phyloP scores from a whole-genome alignment of 2,329 filamentous ascomycete species.

The Fusarium sp. region DNA sequence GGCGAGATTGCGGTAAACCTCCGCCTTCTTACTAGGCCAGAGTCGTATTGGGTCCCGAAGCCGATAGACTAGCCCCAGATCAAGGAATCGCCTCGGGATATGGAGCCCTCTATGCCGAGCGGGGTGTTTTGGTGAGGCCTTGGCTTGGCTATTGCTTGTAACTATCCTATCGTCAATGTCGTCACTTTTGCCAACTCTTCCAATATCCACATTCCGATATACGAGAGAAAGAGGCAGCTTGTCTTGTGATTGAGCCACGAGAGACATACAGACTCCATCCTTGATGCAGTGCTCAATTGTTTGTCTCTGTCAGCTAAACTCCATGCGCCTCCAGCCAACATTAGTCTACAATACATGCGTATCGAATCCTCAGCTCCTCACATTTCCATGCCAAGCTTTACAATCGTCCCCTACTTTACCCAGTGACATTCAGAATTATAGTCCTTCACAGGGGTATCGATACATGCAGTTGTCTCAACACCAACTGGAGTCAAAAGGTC shows the following conservation, averaged over 20 bases:
- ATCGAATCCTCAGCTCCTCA: not conserved
- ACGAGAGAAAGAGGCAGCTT: constrained; percentile 12
- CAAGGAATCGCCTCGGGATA: constrained; percentile 23
- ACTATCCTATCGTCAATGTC: constrained; percentile 24
- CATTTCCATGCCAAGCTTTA: constrained; percentile 11
- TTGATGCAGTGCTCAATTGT: not conserved
- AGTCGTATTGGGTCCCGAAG: constrained; percentile 10
- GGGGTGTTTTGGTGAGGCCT: constrained; percentile 11
- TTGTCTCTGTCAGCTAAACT: not conserved
- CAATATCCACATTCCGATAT: not conserved
- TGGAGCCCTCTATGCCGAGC: constrained; percentile 23
- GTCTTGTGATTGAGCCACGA: not conserved
- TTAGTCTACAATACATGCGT: not conserved
- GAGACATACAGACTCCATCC: too few species aligned
- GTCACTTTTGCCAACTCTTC: constrained; percentile 25
- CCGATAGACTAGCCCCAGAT: constrained; percentile 12
- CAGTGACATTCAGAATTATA: constrained; percentile 15
- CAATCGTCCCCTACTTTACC: not conserved
- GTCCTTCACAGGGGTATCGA: not conserved
- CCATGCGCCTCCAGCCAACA: not conserved
- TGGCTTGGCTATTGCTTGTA: constrained; percentile 8
- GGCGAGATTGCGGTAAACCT: constrained; percentile 17
- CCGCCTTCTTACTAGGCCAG: constrained; percentile 9
- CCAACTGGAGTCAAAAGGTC: not conserved
- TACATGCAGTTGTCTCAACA: constrained; percentile 7